A percentile compares a stretch with the other conserved stretches of the same genome.
phyloP scores from a whole-genome alignment of 371 early-diverging fungal species.

The Capillidium heterosporum region DNA sequence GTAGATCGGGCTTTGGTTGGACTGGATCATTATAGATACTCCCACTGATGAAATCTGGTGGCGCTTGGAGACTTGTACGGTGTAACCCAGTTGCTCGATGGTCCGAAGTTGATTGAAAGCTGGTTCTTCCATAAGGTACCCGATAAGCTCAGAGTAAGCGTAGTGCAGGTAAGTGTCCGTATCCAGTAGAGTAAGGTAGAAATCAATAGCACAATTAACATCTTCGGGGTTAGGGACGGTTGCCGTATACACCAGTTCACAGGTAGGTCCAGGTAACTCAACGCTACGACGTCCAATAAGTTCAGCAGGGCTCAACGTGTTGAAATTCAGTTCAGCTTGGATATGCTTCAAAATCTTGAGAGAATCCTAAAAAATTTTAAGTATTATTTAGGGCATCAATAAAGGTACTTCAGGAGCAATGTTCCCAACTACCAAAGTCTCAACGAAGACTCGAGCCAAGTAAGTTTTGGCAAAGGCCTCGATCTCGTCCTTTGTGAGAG shows the following conservation, averaged over 20 bases:
- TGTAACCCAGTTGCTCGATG: slow-evolving; percentile 73
- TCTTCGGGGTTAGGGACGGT: slow-evolving; percentile 54
- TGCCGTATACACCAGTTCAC: slow-evolving; percentile 24
- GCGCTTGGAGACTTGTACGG: slow-evolving; percentile 52
- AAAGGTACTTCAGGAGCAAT: slow-evolving; percentile 27
- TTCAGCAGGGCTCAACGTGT: slow-evolving; percentile 36
- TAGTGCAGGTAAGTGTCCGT: slow-evolving; percentile 27
- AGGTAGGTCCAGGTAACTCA: slow-evolving; percentile 14
- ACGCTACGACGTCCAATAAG: slow-evolving; percentile 37
- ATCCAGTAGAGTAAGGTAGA: background rate
- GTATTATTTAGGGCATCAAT: background rate
- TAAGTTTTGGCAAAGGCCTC: slow-evolving; percentile 39
- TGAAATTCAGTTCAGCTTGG: slow-evolving; percentile 28
- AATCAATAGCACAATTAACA: slow-evolving; percentile 76
- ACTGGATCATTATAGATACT: slow-evolving; percentile 64
- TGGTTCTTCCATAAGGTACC: slow-evolving; percentile 67
- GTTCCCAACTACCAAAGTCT: slow-evolving; percentile 76
- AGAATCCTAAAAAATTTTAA: slow-evolving; percentile 10
- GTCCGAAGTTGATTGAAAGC: slow-evolving; percentile 85
- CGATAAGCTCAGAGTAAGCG: slow-evolving; percentile 43
- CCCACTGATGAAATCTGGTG: slow-evolving; percentile 42
- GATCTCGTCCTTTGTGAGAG: slow-evolving; percentile 50
- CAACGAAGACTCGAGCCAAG: slow-evolving; percentile 21
- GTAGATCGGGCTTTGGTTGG: slow-evolving; percentile 68
- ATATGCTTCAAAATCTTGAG: slow-evolving; percentile 31